These are phyloP conservation scores for Starmera pachycereana DNA, from an alignment of 805 yeast genomes.

Conservation along the genomic window DNA sequence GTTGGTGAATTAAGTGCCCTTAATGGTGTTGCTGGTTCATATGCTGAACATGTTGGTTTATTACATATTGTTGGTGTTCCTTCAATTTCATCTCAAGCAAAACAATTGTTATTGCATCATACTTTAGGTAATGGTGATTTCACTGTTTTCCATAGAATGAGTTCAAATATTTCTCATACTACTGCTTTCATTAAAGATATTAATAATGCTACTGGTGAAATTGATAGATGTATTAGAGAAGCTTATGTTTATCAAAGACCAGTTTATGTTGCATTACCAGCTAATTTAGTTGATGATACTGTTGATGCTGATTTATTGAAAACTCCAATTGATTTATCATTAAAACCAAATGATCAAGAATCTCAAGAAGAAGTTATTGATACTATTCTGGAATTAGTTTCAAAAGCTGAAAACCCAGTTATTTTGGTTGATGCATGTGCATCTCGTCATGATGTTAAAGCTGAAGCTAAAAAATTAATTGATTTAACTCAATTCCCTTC, in stretches of 20 bases:
- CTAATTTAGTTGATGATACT: constrained; percentile 60
- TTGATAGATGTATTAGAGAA: constrained; percentile 65
- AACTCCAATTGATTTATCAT: constrained; percentile 52
- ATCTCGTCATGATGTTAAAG: constrained; percentile 58
- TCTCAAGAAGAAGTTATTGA: constrained; percentile 57
- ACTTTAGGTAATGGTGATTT: constrained; percentile 80
- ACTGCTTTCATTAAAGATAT: constrained; percentile 55
- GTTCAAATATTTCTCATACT: constrained; percentile 59
- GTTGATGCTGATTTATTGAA: constrained; percentile 49
- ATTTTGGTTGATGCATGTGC: constrained; percentile 85
- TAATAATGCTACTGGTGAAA: constrained; percentile 53
- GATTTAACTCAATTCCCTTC: constrained; percentile 68
- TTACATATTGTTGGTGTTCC: constrained; percentile 85
- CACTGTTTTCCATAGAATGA: constrained; percentile 72
- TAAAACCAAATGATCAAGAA: constrained; percentile 47
- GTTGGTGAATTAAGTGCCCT: constrained; percentile 82
- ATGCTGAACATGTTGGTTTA: constrained; percentile 82
- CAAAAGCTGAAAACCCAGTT: constrained; percentile 55
- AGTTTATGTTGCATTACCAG: constrained; percentile 74
- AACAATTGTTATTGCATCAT: constrained; percentile 68
- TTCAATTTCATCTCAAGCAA: constrained; percentile 60
- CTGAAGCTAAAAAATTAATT: constrained; percentile 54
- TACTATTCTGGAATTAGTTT: constrained; percentile 39
- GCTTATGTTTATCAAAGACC: constrained; percentile 71
- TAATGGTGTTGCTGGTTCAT: constrained; percentile 82